Base-by-base conservation (phyloP, 305 asterid genomes). In the Solanum chacoense region DNA sequence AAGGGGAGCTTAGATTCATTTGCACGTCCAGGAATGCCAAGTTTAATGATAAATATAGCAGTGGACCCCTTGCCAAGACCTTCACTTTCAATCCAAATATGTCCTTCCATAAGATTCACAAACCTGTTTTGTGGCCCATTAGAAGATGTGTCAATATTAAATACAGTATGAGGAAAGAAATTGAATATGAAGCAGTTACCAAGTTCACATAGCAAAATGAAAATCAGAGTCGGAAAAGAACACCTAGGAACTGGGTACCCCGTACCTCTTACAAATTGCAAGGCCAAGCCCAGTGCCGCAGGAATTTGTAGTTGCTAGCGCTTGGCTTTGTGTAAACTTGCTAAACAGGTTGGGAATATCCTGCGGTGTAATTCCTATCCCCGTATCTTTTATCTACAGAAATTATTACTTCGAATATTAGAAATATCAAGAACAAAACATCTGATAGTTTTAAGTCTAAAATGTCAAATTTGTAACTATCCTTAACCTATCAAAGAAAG, bases 201-300 rank as follows among this genome's bases (percentile, higher is more conserved):
- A 31, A 50, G 40, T 83, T 50, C 73, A 42, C 73, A 31, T 31
- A 10, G 73, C 42, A 31, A 50, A 29, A 18, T 22, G 20, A 11
- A 83, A 83, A 81, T 81, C 72, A 18, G 20, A 79, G 22, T 29
- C 22, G 3, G 85, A 40, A 81, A 81, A 42, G 87, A 83, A 50
- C 42, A 50, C 31, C 29, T 12, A 20, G 38, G 40, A 83, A 83
- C 73, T 83, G 73, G 87, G 55, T 91, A 96, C 97, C 99, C 94
- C 90, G 36, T 92, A 96, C 99, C 99, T 94, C 90, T 93, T 97
- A 89, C 95, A 95, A 90, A 97, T 96, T 50, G 99, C 99, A 80
- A 97, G 96, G 90, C 99, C 99, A 89, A 97, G 99, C 65, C 99
- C 99, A 91, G 98, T 93, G 86, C 99, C 99, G 86, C 95, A 91